These are phyloP conservation scores for Grosmannia clavigera DNA, from an alignment of 2,329 filamentous ascomycete species.

Conservation along the genomic window DNA sequence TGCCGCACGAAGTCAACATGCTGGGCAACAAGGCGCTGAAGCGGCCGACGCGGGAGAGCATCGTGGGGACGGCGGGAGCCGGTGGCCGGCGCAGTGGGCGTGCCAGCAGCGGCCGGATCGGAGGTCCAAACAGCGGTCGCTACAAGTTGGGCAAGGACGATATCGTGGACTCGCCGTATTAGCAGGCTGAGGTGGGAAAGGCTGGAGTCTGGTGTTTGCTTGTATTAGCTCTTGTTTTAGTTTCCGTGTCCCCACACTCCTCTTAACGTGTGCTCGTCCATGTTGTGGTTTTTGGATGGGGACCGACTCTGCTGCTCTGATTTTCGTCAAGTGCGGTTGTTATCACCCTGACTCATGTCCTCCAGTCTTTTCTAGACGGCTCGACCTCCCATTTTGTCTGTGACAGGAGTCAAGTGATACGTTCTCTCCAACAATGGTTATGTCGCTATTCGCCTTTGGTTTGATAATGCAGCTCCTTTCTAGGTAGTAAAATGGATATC, in stretches of 20 bases:
- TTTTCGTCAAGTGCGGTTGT: neutral
- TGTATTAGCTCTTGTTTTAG: neutral
- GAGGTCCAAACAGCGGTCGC: slow-evolving; percentile 41
- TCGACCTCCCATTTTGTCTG: neutral
- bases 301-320: neutral
- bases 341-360: neutral
- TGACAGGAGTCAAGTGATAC: neutral
- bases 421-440: neutral
- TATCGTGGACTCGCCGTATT: slow-evolving; percentile 63
- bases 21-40: slow-evolving; percentile 76
- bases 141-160: slow-evolving; percentile 71
- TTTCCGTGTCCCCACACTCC: neutral
- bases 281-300: neutral
- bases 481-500: neutral
- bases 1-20: slow-evolving; percentile 98
- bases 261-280: too few relatives aligned
- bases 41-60: slow-evolving; percentile 85
- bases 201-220: neutral
- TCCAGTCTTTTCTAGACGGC: too few relatives aligned
- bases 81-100: slow-evolving; percentile 21
- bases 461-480: neutral
- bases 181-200: slow-evolving; percentile 2
- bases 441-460: neutral
- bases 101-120: slow-evolving; percentile 38
- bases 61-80: slow-evolving; percentile 42